Percentiles rank a stretch among this genome's conserved stretches.
These are phyloP conservation scores for Gastrolobium bilobum DNA, from an alignment of 306 rosid genomes.

Conservation along the genomic window DNA sequence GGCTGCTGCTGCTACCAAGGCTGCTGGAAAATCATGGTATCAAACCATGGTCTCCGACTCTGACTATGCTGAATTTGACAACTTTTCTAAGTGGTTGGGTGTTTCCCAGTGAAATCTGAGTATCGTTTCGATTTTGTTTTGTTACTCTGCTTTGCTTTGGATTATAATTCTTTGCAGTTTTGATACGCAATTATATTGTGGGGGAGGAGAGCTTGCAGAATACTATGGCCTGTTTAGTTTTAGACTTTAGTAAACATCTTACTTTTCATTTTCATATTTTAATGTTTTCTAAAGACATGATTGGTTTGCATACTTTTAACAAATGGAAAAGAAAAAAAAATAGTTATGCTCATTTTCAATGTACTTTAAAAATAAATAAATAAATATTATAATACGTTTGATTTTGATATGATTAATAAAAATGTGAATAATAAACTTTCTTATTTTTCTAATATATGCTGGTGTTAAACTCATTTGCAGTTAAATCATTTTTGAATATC, in stretches of 20 bases:
- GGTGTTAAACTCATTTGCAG: no score
- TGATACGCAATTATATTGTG: slow-evolving; percentile 43
- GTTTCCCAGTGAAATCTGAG: slow-evolving; percentile 65
- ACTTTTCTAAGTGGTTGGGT: slow-evolving; percentile 84
- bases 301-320: neutral
- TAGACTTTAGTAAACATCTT: neutral
- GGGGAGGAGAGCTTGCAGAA: slow-evolving; percentile 39
- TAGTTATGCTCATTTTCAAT: neutral
- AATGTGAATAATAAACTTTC: no score
- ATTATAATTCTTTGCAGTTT: slow-evolving; percentile 46
- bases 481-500: neutral
- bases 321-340: neutral
- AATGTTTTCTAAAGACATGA: neutral
- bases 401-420: no score
- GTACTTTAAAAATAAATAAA: neutral
- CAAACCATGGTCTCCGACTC: slow-evolving; percentile 88
- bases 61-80: slow-evolving; percentile 84
- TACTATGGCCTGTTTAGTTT: slow-evolving; percentile 9
- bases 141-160: slow-evolving; percentile 46
- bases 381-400: no score
- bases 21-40: slow-evolving; percentile 91
- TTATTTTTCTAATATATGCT: no score
- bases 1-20: slow-evolving; percentile 71
- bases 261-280: neutral
- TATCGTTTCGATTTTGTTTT: slow-evolving; percentile 30